Percentiles rank a stretch among this genome's conserved stretches.
phyloP scores from a whole-genome alignment of 2,329 filamentous ascomycete genomes.

The Didymella glomerata region DNA sequence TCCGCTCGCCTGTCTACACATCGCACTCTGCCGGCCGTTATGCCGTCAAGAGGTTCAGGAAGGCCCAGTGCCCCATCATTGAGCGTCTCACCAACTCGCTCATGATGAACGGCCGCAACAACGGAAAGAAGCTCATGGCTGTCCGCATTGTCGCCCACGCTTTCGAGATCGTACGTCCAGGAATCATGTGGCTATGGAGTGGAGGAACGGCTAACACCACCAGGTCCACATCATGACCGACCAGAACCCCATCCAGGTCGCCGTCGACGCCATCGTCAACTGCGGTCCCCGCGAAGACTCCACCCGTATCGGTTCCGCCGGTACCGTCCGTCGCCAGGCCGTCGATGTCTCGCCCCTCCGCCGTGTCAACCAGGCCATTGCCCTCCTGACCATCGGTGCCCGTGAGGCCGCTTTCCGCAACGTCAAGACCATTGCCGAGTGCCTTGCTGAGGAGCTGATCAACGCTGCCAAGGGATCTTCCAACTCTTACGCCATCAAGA shows the following conservation, averaged over 20 bases:
- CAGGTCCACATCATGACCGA: conserved; percentile 99
- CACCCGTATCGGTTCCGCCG: conserved; percentile 98
- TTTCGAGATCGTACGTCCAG: conserved; percentile 93
- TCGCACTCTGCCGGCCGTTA: conserved; percentile 98
- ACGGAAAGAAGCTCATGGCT: conserved; percentile 99
- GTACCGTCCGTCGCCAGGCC: conserved; percentile 99
- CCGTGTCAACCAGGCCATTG: conserved; percentile 99
- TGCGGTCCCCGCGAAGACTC: conserved; percentile 99
- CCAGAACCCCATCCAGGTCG: conserved; percentile 99
- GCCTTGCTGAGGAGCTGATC: conserved; percentile 99
- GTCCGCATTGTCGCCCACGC: conserved; percentile 98
- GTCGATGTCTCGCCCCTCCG: conserved; percentile 99
- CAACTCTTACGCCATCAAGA: conserved; percentile 99
- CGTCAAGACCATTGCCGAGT: conserved; percentile 99
- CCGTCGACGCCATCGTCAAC: conserved; percentile 99
- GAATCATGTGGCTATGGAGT: neutral
- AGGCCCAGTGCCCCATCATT: conserved; percentile 99
- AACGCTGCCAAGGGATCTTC: conserved; percentile 99
- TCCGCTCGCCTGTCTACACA: conserved; percentile 98
- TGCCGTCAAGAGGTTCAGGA: conserved; percentile 99
- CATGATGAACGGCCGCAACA: conserved; percentile 99
- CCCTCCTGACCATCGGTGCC: conserved; percentile 98
- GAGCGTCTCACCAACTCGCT: conserved; percentile 99
- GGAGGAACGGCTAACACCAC: conserved; percentile 24
- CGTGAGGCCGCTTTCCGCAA: conserved; percentile 99